Evolutionary conservation across 139 green algal genomes (phyloP), one percentile per base, ranked within the genome.

Genomic region (Raphidocelis subcapitata): DNA sequence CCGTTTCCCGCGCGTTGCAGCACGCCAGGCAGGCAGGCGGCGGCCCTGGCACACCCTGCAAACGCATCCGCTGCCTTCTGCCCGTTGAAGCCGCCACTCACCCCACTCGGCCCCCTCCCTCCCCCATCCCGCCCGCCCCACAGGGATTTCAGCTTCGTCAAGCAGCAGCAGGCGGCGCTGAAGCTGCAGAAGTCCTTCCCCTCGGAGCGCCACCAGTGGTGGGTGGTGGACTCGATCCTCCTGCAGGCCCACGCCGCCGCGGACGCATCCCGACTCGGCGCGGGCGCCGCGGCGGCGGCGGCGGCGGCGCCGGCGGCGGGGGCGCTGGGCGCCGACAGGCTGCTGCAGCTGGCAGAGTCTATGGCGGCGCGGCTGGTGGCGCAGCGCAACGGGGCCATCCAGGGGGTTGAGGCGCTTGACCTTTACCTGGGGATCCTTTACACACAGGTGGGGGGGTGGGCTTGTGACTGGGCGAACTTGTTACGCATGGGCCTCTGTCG

Each of bases 161-260:
- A 86, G 72, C 88, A 94, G 80, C 90, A 95, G 86, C 90, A 93
- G 79, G 63, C 86, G 35, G 88, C 88, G 1, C 82, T 91, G 65
- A 81, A 82, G 65, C 82, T 95, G 29, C 75, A 80, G 68, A 94
- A 91, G 77, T 65, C 63, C 31, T 52, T 65, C 56, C 57, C 69
- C 18, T 54, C 61, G 32, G 81, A 84, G 33, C 51, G 54, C 8
- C 93, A 90, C 73, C 60, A 80, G 26, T 95, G 90, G 90, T 95
- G 88, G 89, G 76, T 85, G 1, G 74, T 92, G 10, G 56, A 82
- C 29, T 82, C 62, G 26, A 51, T 92, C 2, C 61, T 83, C 24
- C 73, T 93, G 36, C 87, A 93, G 75, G 86, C 78, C 16, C 47
- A 76, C 3, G 52, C 44, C 16, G 69, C 63, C 18, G 51, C 66